These are phyloP conservation scores for Lactifluus volemus DNA, from an alignment of 768 basidiomycete genomes.

Conservation along the genomic window DNA sequence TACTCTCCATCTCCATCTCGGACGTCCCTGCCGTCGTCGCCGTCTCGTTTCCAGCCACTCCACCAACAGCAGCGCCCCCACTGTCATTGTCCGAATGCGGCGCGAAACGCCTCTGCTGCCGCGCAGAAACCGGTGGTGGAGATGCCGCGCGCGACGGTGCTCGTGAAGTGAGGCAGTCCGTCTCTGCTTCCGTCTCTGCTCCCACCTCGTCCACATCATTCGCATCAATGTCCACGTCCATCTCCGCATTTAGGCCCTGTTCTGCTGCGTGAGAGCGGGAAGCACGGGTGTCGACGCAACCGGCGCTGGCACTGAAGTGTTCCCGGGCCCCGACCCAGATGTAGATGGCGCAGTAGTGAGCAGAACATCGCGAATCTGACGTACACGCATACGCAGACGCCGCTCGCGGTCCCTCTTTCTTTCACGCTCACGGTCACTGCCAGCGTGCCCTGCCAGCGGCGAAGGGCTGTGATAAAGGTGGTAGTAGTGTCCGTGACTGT, in stretches of 20 bases:
- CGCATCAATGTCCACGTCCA: constrained; percentile 31
- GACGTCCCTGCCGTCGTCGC: background rate
- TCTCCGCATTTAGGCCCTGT: constrained; percentile 17
- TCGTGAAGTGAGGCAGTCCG: constrained; percentile 46
- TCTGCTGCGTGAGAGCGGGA: constrained; percentile 6
- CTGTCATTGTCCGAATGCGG: background rate
- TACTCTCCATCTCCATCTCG: background rate
- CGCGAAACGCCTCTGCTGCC: constrained; percentile 1
- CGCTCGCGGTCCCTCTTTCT: background rate
- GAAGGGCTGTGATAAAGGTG: constrained; percentile 4
- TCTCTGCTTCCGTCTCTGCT: constrained; percentile 39
- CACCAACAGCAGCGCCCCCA: constrained; percentile 1
- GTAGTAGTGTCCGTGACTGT: constrained; percentile 9
- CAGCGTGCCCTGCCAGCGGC: background rate
- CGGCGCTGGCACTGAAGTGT: background rate
- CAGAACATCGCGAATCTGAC: constrained; percentile 7
- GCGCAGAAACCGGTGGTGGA: constrained; percentile 28
- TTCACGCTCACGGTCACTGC: background rate
- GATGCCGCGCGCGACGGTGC: constrained; percentile 36
- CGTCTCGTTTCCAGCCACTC: background rate
- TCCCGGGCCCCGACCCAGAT: background rate
- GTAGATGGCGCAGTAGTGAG: background rate
- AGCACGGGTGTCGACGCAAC: background rate
- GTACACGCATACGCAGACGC: constrained; percentile 7
- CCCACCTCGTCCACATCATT: constrained; percentile 23